These are phyloP conservation scores for Myxozyma neglecta DNA, from an alignment of 805 yeast genomes.

Conservation along the genomic window DNA sequence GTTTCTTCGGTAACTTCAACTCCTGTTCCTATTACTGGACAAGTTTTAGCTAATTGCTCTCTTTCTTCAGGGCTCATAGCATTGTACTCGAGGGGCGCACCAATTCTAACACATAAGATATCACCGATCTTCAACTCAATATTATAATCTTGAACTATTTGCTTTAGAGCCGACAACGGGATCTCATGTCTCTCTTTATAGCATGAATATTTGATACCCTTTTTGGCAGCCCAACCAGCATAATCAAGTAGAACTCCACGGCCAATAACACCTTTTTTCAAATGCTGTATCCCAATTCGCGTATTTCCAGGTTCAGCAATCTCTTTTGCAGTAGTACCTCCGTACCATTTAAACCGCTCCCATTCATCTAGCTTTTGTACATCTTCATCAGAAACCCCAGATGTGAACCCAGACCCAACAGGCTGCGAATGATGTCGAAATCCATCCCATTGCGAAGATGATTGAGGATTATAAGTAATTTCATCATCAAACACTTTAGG, in stretches of 20 bases:
- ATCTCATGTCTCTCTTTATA: slow-evolving; percentile 27
- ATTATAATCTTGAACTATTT: slow-evolving; percentile 25
- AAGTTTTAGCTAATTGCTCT: slow-evolving; percentile 22
- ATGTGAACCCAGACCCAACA: slow-evolving; percentile 11
- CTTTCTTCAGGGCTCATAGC: slow-evolving; percentile 16
- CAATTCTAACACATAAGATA: slow-evolving; percentile 35
- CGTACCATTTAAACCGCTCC: slow-evolving; percentile 20
- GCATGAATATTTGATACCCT: slow-evolving; percentile 29
- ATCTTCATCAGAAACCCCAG: slow-evolving; percentile 8
- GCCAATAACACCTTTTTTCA: slow-evolving; percentile 34
- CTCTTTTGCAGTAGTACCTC: slow-evolving; percentile 8
- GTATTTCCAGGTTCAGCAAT: slow-evolving; percentile 4
- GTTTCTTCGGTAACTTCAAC: slow-evolving; percentile 34
- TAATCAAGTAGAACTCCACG: slow-evolving; percentile 37
- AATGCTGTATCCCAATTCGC: slow-evolving; percentile 30
- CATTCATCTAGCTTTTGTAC: neutral
- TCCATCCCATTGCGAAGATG: slow-evolving; percentile 41
- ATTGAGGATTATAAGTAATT: slow-evolving; percentile 37
- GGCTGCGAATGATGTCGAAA: slow-evolving; percentile 33
- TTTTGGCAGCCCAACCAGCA: slow-evolving; percentile 34
- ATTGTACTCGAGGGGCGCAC: slow-evolving; percentile 35
- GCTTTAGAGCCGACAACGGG: slow-evolving; percentile 24
- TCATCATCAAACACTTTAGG: slow-evolving; percentile 36
- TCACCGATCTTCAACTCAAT: slow-evolving; percentile 34
- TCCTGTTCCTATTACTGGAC: slow-evolving; percentile 23